These are phyloP conservation scores for Trebouxia gelatinosa DNA, from an alignment of 163 green algal genomes.

Conservation along the genomic window DNA sequence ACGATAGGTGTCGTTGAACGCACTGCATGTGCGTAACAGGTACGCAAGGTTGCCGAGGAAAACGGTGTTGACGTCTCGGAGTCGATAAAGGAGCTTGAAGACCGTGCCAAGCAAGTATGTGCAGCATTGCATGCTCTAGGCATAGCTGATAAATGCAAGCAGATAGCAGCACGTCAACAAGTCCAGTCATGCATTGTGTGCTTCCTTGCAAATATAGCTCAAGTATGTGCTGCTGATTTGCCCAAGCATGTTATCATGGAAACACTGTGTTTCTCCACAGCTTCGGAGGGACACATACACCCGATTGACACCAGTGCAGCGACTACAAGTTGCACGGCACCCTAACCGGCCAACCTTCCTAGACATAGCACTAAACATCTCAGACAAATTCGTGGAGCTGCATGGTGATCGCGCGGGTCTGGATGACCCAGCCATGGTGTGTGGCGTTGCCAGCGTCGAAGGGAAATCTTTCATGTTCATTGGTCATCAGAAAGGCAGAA, in stretches of 20 bases:
- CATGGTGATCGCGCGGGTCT: constrained; percentile 87
- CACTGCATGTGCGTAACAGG: constrained; percentile 51
- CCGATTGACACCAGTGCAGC: constrained; percentile 87
- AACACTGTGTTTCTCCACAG: constrained; percentile 47
- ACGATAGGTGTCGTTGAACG: not conserved
- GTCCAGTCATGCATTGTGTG: not conserved
- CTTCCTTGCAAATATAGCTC: not conserved
- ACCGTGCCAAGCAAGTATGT: constrained; percentile 70
- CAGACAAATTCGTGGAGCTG: constrained; percentile 96
- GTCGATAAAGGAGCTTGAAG: constrained; percentile 88
- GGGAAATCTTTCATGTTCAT: constrained; percentile 95
- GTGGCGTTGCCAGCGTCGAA: constrained; percentile 89
- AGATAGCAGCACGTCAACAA: no score
- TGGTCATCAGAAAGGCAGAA: constrained; percentile 95
- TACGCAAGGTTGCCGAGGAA: constrained; percentile 89
- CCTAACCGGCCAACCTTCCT: constrained; percentile 95
- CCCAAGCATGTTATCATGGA: not conserved
- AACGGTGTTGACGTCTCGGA: constrained; percentile 92
- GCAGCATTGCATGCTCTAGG: no score
- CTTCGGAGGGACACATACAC: constrained; percentile 91
- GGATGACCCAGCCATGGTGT: constrained; percentile 95
- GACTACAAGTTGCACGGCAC: constrained; percentile 94
- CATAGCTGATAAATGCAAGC: no score
- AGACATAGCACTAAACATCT: constrained; percentile 97
- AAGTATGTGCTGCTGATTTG: not conserved